Evolutionary conservation across 768 basidiomycete species (phyloP), one percentile per base, ranked within the genome.

Genomic region (Piloderma croceum): DNA sequence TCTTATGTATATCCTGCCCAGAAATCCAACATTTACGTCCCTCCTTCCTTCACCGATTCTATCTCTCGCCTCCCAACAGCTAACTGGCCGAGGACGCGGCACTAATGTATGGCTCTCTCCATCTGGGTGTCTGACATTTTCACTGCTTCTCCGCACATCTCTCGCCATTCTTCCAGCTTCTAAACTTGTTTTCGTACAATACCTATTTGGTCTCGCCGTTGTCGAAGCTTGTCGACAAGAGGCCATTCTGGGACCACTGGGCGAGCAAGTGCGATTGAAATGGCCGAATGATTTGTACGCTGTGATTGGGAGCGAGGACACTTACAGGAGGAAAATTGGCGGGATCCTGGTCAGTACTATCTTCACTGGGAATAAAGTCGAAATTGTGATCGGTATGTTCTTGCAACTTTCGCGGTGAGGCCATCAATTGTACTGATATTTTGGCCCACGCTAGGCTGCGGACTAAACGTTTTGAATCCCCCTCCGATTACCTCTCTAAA

Each of bases 241-340:
- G 2, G 64, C 51, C 7, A 70, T 81, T n/a, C 67, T 83, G 0
- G 77, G 71, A 45, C 5, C 42, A 24, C 68, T 64, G 37, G 81
- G 77, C 10, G 63, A 76, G 3, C 68, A 69, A 11, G 75, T 96
- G 9, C 71, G 81, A 29, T 65, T 98, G 19, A 98, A 97, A 60
- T 98, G 96, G 96, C 96, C 94, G 15, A 98, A 98, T 53, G 96
- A 98, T 51, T 67, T 99, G 4, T 97, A 97, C 52, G 85, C 81
- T 2, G 70, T 79, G 29, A 67, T 71, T 29, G 77, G 67, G 24
- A 63, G 59, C 3, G 66, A 58, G 2, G 67, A 65, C 4, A 65
- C 64, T 15, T 76, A 77, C 48, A 61, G 62, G 42, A 81, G 74
- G 61, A 98, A 99, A 61, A 65, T 97, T 24, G 94, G 94, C 1